Percentiles rank a stretch among this genome's conserved stretches.
Conservation (phyloP, 305 asterid genomes). For the Solanum hybrid region DNA sequence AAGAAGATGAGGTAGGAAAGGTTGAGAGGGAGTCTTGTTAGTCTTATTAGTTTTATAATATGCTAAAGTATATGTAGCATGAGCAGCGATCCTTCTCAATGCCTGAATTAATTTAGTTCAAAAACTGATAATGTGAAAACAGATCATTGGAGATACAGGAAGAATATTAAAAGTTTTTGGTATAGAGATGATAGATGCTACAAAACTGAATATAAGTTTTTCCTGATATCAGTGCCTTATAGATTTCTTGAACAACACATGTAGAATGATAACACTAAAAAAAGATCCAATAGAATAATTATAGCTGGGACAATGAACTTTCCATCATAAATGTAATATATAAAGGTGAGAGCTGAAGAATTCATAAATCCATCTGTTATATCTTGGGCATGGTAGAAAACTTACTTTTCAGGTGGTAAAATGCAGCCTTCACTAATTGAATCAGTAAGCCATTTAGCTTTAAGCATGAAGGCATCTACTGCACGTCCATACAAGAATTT, state of each 20-base stretch:
- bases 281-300: background rate
- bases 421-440: conserved; percentile 51
- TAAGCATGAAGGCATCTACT: conserved; percentile 56
- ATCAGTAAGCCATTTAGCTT: conserved; percentile 65
- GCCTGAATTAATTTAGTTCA: background rate
- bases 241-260: background rate
- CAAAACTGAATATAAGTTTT: background rate
- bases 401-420: conserved; percentile 62
- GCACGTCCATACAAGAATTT: conserved; percentile 82
- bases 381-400: conserved; percentile 10
- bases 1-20: background rate
- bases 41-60: background rate
- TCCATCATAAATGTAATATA: background rate
- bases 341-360: background rate
- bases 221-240: background rate
- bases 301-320: background rate
- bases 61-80: background rate
- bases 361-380: background rate
- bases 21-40: background rate
- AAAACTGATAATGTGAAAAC: background rate
- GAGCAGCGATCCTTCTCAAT: background rate
- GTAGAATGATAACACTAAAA: background rate
- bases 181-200: background rate
- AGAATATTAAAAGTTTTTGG: background rate
- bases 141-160: background rate